A percentile compares a stretch with the other conserved stretches of the same genome.
These are phyloP conservation scores for Cryoendolithus antarcticus DNA, from an alignment of 2,329 filamentous ascomycete species.

Conservation along the genomic window DNA sequence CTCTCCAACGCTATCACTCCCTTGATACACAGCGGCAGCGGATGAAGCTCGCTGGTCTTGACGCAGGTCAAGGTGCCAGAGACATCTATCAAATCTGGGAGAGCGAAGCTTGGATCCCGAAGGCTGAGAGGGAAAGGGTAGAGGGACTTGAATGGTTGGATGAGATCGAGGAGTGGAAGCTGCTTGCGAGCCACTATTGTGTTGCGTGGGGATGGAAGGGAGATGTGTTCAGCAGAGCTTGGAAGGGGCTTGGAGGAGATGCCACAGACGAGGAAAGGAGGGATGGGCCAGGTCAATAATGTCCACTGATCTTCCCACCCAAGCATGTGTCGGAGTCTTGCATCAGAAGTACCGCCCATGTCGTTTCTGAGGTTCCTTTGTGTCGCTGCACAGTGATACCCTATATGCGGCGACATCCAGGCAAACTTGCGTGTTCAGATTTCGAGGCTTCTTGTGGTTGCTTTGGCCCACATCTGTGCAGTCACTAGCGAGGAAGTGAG, in stretches of 20 bases:
- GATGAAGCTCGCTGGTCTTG: slow-evolving; percentile 55
- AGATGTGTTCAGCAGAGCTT: slow-evolving; percentile 4
- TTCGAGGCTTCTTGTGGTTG: too few relatives aligned
- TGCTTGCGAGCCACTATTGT: slow-evolving; percentile 80
- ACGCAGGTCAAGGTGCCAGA: slow-evolving; percentile 40
- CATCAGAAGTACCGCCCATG: too few relatives aligned
- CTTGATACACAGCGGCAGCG: slow-evolving; percentile 56
- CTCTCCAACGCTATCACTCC: slow-evolving; percentile 59
- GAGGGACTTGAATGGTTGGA: slow-evolving; percentile 76
- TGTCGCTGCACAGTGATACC: too few relatives aligned
- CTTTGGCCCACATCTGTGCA: too few relatives aligned
- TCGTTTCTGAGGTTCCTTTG: too few relatives aligned
- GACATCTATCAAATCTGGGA: slow-evolving; percentile 54
- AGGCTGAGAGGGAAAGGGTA: slow-evolving; percentile 65
- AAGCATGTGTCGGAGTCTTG: too few relatives aligned
- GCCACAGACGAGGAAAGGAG: too few relatives aligned
- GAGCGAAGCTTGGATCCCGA: slow-evolving; percentile 57
- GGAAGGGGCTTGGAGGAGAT: neutral
- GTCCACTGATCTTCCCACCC: too few relatives aligned
- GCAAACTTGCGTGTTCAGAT: too few relatives aligned
- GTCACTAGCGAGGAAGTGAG: too few relatives aligned
- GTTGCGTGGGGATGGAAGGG: slow-evolving; percentile 75
- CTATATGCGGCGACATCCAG: too few relatives aligned
- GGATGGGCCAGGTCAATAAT: too few relatives aligned
- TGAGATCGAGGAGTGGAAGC: slow-evolving; percentile 86